Conservation (phyloP, 2,329 filamentous ascomycete genomes). For the Aspergillus pseudoterreus region DNA sequence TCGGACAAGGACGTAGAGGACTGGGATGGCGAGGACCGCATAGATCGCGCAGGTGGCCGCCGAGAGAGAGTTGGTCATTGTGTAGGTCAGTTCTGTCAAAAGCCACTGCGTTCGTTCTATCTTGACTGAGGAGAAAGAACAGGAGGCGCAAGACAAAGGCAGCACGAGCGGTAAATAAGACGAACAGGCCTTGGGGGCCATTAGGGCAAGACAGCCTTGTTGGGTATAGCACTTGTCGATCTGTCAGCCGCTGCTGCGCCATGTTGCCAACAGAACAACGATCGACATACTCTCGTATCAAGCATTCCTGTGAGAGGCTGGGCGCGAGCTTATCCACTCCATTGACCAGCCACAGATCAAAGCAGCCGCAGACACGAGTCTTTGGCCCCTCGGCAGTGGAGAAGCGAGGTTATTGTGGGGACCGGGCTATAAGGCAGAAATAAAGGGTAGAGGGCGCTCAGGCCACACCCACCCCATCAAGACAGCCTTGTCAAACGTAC, state of each 20-base stretch:
- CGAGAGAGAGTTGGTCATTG: background rate
- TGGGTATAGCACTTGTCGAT: conserved; percentile 1
- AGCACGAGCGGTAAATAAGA: background rate
- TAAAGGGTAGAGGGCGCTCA: too few species aligned
- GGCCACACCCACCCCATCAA: too few species aligned
- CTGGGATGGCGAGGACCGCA: conserved; percentile 26
- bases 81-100: background rate
- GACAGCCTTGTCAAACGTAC: too few species aligned
- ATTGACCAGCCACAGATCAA: background rate
- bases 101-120: conserved; percentile 1
- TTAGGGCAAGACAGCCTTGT: background rate
- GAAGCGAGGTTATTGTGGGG: background rate
- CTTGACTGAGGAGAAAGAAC: background rate
- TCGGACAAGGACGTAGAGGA: conserved; percentile 28
- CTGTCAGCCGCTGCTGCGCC: conserved; percentile 3
- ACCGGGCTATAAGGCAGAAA: background rate
- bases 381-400: background rate
- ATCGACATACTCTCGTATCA: background rate
- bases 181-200: background rate
- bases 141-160: background rate
- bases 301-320: background rate
- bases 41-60: conserved; percentile 29
- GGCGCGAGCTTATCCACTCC: background rate
- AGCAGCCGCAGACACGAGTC: background rate
- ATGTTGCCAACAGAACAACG: background rate